A percentile compares a stretch with the other conserved stretches of the same genome.
Evolutionary conservation across 2,329 filamentous ascomycete genomes (phyloP).

Genomic region (Colletotrichum liaoningense): DNA sequence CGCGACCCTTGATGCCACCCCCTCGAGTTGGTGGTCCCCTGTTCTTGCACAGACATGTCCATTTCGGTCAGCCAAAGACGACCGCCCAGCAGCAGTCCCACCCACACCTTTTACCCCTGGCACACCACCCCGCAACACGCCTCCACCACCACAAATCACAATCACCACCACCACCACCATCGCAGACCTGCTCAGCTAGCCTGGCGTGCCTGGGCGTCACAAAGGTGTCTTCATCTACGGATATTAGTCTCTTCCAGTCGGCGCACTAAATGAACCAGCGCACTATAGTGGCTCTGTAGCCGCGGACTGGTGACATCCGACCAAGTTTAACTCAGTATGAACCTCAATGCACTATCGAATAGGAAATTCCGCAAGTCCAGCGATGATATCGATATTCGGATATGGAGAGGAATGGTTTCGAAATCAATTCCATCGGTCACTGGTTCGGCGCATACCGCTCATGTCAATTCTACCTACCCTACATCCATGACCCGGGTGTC

Average conservation of each 20-base stretch:
- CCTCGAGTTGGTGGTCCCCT: conserved; percentile 4
- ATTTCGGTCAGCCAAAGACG: conserved; percentile 12
- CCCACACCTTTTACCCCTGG: conserved; percentile 13
- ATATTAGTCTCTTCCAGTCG: not conserved
- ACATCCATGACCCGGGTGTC: not conserved
- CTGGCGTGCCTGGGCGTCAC: not conserved
- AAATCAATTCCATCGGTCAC: not conserved
- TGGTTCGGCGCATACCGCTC: not conserved
- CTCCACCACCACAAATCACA: not conserved
- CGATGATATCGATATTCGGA: not conserved
- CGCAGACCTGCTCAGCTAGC: not conserved
- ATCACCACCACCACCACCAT: not conserved
- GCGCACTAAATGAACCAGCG: not conserved
- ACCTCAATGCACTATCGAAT: not conserved
- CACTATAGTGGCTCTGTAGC: not conserved
- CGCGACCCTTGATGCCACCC: conserved; percentile 24
- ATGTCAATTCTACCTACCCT: not conserved
- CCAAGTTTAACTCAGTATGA: not conserved
- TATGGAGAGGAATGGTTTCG: not conserved
- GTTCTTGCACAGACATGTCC: conserved; percentile 14
- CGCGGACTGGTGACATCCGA: not conserved
- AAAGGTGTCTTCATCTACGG: not conserved
- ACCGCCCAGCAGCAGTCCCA: not conserved
- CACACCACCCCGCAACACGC: conserved; percentile 23
- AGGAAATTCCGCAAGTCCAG: not conserved